phyloP scores from a whole-genome alignment of 768 basidiomycete species.

The Boletus rubropictus region DNA sequence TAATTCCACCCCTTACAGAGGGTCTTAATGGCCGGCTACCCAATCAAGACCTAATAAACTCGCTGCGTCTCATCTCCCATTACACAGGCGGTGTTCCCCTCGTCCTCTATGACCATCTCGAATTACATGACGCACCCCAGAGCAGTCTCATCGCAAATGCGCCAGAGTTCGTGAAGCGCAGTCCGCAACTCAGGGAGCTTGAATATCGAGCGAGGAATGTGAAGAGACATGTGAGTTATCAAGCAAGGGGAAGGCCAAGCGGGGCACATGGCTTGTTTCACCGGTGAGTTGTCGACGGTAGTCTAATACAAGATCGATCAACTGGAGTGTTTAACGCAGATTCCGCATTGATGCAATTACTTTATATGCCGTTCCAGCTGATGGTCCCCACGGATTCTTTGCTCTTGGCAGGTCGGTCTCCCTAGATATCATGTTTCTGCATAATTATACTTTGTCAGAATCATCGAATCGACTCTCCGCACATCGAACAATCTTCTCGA shows the following conservation, averaged over 20 bases:
- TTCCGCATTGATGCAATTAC: constrained; percentile 95
- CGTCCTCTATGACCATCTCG: constrained; percentile 72
- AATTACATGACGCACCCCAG: constrained; percentile 39
- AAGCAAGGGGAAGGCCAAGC: constrained; percentile 73
- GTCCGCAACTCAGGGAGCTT: constrained; percentile 45
- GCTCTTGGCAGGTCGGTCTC: constrained; percentile 73
- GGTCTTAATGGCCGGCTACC: constrained; percentile 92
- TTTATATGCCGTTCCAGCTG: constrained; percentile 78
- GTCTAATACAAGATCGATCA: not conserved
- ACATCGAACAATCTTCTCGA: constrained; percentile 93
- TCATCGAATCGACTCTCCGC: constrained; percentile 81
- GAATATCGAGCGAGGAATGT: constrained; percentile 61
- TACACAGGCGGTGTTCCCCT: constrained; percentile 74
- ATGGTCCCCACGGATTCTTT: constrained; percentile 93
- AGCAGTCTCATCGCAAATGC: constrained; percentile 38
- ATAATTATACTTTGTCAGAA: constrained; percentile 36
- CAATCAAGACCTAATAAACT: constrained; percentile 92
- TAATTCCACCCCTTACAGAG: constrained; percentile 45
- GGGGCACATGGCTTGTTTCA: constrained; percentile 90
- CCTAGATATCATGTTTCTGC: not conserved
- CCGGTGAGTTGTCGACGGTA: constrained; percentile 44
- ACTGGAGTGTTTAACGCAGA: constrained; percentile 35
- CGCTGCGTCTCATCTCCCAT: constrained; percentile 64
- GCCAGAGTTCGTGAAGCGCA: constrained; percentile 39
- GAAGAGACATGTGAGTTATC: constrained; percentile 62